phyloP scores from a whole-genome alignment of 2,329 filamentous ascomycete genomes.

The Fusarium sp. region DNA sequence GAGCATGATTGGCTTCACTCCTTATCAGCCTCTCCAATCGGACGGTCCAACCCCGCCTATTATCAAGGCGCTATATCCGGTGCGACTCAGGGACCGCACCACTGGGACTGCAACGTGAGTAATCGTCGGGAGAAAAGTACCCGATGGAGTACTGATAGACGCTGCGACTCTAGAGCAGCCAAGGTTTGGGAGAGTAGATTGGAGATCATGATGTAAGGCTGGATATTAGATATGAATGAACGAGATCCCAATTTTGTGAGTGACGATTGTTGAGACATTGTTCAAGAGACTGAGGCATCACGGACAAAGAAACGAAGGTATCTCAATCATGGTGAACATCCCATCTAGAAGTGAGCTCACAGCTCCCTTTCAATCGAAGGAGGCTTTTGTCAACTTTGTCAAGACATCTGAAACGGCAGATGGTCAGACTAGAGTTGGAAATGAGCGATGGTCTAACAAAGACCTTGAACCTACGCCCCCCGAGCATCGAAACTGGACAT shows the following conservation, averaged over 20 bases:
- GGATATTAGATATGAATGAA: background rate
- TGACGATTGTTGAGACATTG: background rate
- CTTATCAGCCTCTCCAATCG: background rate
- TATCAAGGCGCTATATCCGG: background rate
- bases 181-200: background rate
- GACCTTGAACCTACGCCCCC: background rate
- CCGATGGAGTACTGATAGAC: background rate
- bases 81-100: background rate
- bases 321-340: background rate
- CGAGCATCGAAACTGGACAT: background rate
- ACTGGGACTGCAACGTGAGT: background rate
- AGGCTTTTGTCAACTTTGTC: background rate
- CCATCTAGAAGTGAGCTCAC: background rate
- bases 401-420: background rate
- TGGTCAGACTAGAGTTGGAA: background rate
- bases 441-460: background rate
- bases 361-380: background rate
- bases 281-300: background rate
- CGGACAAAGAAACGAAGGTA: background rate
- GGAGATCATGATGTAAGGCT: background rate
- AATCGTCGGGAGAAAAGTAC: background rate
- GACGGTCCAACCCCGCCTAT: background rate
- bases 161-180: background rate
- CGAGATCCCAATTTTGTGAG: background rate
- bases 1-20: background rate